Base-by-base conservation (phyloP, 331 rosid genomes). In the Rhamnella rubrinervis region DNA sequence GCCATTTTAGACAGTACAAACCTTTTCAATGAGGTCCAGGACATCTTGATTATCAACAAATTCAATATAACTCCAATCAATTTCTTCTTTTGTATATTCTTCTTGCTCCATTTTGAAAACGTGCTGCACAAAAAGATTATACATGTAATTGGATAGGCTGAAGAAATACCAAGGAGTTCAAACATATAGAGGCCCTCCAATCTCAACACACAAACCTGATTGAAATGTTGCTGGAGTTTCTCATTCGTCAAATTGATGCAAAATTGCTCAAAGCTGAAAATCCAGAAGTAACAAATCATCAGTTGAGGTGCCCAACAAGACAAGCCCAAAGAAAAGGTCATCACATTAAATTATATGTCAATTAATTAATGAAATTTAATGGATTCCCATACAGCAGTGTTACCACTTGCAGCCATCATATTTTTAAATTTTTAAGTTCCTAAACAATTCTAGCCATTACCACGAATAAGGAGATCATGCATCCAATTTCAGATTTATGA, bases 31-130 rank as follows among this genome's bases (percentile, higher is more conserved):
- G 78, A 95, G 90, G 85, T 95, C 99, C 38, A 95, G 87, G 72
- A 95, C 52, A 73, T 95, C 97, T 83, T 95, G 84, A 81, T 95
- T 95, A 82, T 95, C 99, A 76, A 95, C 96, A 85, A 95, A 95
- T n/a, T 95, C 99, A 71, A 95, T 95, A 85, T 91, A 95, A 88
- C 99, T 95, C 99, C 99, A 95, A 87, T 95, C 88, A 80, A 95
- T 95, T 84, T 91, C 97, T 82, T 95, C 99, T 71, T 91, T 95
- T 71, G 95, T 86, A 82, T 95, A 95, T 78, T 95, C 99, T 83
- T 95, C 99, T 91, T 95, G 99, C 88, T 95, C 99, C 99, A 95
- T 95, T 83, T 95, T 95, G 85, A 95, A 95, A 72, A 95, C 99
- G 39, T 95, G 99, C 99, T 95, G 96, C 82, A 70, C 65, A 77